Base-by-base conservation (phyloP, 176 grass and related monocot species). In the Ampelocalamus luodianensis region DNA sequence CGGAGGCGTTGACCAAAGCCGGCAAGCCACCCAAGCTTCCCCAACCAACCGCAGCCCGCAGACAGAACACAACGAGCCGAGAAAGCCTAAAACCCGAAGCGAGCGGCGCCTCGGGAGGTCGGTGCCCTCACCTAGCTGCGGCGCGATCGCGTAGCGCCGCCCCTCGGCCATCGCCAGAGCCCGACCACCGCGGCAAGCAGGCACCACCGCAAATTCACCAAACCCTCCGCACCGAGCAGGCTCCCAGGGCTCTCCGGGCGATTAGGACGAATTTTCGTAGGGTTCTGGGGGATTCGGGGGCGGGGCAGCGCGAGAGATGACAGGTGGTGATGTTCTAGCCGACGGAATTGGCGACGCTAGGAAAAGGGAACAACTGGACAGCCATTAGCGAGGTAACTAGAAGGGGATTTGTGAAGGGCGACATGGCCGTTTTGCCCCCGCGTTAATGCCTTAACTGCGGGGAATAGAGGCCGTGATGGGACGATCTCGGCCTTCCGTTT, bases 111-210 rank as follows among this genome's bases (percentile, higher is more conserved):
- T 32, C 14, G 11, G 36, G 44, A 64, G 1, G 56, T 14, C 34
- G 58, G 72, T 60, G 39, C 24, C 26, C 90, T 88, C 81, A 94
- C 93, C 93, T 66, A 94, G 90, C 88, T 92, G 90, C 78, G 93
- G 90, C 71, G 85, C 76, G 74, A 94, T 85, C 72, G 85, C 87
- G 79, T 92, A 88, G 44, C 93, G 90, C 93, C 82, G 81, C 70
- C 72, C 90, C 80, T 94, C 93, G 71, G 90, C 87, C 93, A 94
- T 94, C 83, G 71, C 70, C n/a, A 12, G 39, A 15, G 6, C 56
- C 69, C 8, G n/a, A 8, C 40, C 37, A 10, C 67, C 58, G 78
- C 27, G 37, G 43, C 38, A 34, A 49, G 38, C 74, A 51, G 74
- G 4, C 40, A 9, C 72, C n/a, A 11, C 26, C 2, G 53, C 51